Evolutionary conservation across 495 filamentous ascomycete species (phyloP).

Genomic region (Neurospora sp.): DNA sequence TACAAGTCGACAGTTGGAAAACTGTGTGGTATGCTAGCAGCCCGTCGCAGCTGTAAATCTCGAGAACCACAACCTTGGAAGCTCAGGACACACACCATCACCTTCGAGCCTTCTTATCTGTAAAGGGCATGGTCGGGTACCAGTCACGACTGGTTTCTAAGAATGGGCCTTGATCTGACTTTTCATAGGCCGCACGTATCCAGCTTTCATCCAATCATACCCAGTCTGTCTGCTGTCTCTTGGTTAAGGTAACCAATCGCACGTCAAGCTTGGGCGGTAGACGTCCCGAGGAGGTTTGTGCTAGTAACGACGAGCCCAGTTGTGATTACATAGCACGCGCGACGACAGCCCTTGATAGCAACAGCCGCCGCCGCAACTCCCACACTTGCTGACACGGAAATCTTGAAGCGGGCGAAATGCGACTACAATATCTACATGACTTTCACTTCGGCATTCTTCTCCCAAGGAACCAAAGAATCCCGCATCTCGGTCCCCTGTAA

Average conservation of each 20-base stretch:
- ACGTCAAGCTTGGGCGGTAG: neutral
- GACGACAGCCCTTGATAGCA: neutral
- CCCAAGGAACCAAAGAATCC: neutral
- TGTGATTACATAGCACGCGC: neutral
- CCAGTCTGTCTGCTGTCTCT: neutral
- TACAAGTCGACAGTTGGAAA: neutral
- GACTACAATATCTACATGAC: neutral
- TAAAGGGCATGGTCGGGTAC: neutral
- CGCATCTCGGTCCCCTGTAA: neutral
- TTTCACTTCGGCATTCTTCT: neutral
- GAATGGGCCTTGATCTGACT: constrained; percentile 3
- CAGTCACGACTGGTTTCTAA: constrained; percentile 8
- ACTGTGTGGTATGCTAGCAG: neutral
- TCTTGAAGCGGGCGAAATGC: neutral
- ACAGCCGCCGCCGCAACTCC: neutral
- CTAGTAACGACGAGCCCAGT: neutral
- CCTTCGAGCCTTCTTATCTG: neutral
- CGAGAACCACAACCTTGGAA: constrained; percentile 3
- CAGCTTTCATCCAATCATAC: neutral
- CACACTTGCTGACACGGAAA: neutral
- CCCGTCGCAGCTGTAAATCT: constrained; percentile 15
- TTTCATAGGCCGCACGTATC: neutral
- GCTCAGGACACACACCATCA: constrained; percentile 2
- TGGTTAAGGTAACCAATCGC: neutral
- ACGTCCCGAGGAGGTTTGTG: neutral